Conservation (phyloP, 371 early-diverging fungal genomes). For the Mucor circinelloides region DNA sequence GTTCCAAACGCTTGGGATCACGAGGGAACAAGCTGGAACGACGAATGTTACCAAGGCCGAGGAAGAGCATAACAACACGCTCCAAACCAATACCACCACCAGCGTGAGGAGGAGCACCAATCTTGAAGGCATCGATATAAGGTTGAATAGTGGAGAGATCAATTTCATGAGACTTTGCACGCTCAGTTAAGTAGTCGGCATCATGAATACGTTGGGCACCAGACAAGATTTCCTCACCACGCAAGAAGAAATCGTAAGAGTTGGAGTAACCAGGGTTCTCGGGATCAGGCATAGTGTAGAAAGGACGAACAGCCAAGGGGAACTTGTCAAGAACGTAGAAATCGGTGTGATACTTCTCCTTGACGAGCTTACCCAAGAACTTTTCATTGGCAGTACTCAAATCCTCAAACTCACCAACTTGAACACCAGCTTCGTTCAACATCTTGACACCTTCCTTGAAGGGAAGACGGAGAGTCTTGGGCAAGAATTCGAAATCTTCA, state of each 20-base stretch:
- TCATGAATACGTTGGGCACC: conserved; percentile 99
- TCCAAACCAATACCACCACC: conserved; percentile 99
- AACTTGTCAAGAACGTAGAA: conserved; percentile 99
- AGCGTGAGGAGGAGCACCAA: conserved; percentile 99
- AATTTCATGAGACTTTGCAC: conserved; percentile 84
- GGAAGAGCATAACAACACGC: conserved; percentile 98
- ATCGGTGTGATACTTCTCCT: conserved; percentile 96
- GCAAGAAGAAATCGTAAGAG: conserved; percentile 99
- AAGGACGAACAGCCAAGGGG: conserved; percentile 96
- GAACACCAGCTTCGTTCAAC: conserved; percentile 89
- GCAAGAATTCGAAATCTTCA: conserved; percentile 88
- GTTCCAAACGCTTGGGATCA: conserved; percentile 96
- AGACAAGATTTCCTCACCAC: conserved; percentile 99
- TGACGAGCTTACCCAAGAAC: conserved; percentile 91
- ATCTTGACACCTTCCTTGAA: conserved; percentile 93
- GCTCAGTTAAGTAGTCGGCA: conserved; percentile 80
- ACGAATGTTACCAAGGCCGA: conserved; percentile 97
- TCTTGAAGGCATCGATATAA: conserved; percentile 98
- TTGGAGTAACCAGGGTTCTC: conserved; percentile 88
- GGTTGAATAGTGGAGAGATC: conserved; percentile 85
- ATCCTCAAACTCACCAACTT: conserved; percentile 95
- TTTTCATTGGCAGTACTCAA: conserved; percentile 94
- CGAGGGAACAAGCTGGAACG: conserved; percentile 98
- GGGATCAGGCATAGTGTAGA: conserved; percentile 99
- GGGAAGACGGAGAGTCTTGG: conserved; percentile 87